Evolutionary conservation across 2,329 filamentous ascomycete species (phyloP), one percentile per base, ranked within the genome.

Genomic region (Paracamarosporium sp.): DNA sequence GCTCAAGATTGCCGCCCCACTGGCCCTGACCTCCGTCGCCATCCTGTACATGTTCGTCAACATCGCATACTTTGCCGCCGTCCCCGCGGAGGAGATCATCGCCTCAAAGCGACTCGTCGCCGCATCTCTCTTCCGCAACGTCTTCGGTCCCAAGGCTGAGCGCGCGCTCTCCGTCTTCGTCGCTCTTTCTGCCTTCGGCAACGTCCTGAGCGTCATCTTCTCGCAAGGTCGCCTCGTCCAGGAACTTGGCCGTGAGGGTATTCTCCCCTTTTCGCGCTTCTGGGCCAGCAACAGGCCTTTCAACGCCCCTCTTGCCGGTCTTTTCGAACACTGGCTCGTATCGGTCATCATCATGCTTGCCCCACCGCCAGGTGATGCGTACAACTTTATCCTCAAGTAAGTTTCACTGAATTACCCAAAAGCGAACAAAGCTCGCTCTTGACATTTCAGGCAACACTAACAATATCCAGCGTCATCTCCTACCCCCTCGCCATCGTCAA

Each of bases 131-230:
- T 87, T 88, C 74, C 79, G 81, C 57, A 86, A 86, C 60, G 74
- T 85, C 33, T 83, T 85, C 59, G 82, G 82, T 7, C 61, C 66
- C 2, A 69, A 47, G 27, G 86, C 86, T 13, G 86, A 88, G 74
- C 80, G 83, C 20, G 86, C 84, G 4, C 78, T 88, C 15, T 87
- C 82, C 24, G 87, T 88, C 53, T 88, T 90, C 60, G 86, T 90
- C 22, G 87, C 88, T 0, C 79, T 90, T 0, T 90, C 87, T 0
- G 87, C 87, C 4, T 87, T 89, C 62, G 88, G 87, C 27, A 90
- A 90, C 64, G 85, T 90, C 13, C 79, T 90, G 45, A 85, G 82
- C 55, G 86, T 90, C 60, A 89, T 89, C 60, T 90, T 90, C 75
- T 87, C 87, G 0, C 87, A 90, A 72, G 86, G 87, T 6, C 83